These are phyloP conservation scores for Boletus albobrunnescens DNA, from an alignment of 1,284 basidiomycete genomes.

Conservation along the genomic window DNA sequence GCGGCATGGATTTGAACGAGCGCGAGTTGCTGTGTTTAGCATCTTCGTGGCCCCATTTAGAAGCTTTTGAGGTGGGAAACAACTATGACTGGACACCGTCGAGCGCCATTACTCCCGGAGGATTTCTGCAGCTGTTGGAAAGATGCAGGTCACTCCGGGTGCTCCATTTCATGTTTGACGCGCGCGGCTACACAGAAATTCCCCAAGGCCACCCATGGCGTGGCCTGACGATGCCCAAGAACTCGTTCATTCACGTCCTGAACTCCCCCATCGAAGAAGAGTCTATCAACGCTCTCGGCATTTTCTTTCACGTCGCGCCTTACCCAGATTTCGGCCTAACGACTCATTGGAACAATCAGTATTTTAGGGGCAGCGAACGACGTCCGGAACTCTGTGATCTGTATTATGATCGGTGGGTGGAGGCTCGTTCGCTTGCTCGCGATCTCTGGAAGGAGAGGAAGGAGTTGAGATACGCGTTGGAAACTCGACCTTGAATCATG, in stretches of 20 bases:
- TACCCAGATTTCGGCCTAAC: constrained; percentile 2
- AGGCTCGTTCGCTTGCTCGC: background rate
- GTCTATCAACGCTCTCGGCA: background rate
- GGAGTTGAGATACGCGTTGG: constrained; percentile 7
- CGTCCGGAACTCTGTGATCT: background rate
- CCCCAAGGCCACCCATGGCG: background rate
- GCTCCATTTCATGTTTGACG: background rate
- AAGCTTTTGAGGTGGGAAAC: background rate
- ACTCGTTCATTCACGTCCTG: background rate
- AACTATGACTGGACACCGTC: background rate
- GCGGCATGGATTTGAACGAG: background rate
- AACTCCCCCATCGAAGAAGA: background rate
- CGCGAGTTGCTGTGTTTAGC: background rate
- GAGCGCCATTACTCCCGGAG: background rate
- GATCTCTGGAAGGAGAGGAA: constrained; percentile 4
- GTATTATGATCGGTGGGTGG: constrained; percentile 8
- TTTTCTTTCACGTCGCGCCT: background rate
- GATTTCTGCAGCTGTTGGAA: background rate
- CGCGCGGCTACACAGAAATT: background rate
- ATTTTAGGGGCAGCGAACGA: background rate
- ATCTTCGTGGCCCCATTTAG: background rate
- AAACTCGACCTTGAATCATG: background rate
- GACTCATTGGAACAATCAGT: background rate
- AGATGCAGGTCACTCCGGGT: background rate
- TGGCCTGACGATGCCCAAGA: background rate